These are phyloP conservation scores for Leucoagaricus sp. DNA, from an alignment of 1,284 basidiomycete species.

Conservation along the genomic window DNA sequence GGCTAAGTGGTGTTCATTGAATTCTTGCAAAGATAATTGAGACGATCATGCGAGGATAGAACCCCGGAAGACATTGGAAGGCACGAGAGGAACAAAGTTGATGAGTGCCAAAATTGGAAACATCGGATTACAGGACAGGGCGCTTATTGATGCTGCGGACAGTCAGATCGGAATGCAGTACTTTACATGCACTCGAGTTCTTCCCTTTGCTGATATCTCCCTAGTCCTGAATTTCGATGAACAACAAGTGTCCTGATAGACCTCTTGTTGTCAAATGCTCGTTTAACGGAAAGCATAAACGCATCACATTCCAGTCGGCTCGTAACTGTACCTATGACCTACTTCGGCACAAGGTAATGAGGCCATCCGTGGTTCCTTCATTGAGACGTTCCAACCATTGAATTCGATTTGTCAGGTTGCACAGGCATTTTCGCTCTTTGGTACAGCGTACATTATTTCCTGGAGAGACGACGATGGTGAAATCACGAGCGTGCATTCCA, in stretches of 20 bases:
- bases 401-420: constrained; percentile 57
- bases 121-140: constrained; percentile 3
- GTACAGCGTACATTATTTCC: constrained; percentile 67
- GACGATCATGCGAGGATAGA: too few species aligned
- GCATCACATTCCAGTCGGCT: constrained; percentile 77
- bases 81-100: too few species aligned
- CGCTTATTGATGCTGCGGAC: constrained; percentile 15
- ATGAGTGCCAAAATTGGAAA: neutral
- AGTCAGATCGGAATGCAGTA: constrained; percentile 11
- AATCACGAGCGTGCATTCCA: constrained; percentile 56
- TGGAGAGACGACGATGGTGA: constrained; percentile 91
- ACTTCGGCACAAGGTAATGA: constrained; percentile 63
- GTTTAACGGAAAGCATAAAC: constrained; percentile 72
- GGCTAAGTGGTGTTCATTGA: too few species aligned
- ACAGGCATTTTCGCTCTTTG: constrained; percentile 78
- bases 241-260: constrained; percentile 30
- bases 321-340: constrained; percentile 75
- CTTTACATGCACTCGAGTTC: constrained; percentile 8
- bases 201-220: constrained; percentile 2
- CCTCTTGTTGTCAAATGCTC: constrained; percentile 70
- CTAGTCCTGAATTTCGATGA: constrained; percentile 11
- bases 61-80: too few species aligned
- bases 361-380: neutral
- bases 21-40: too few species aligned
- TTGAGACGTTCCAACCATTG: neutral